phyloP scores from a whole-genome alignment of 140 eudicot genomes.

The Stevia rebaudiana region DNA sequence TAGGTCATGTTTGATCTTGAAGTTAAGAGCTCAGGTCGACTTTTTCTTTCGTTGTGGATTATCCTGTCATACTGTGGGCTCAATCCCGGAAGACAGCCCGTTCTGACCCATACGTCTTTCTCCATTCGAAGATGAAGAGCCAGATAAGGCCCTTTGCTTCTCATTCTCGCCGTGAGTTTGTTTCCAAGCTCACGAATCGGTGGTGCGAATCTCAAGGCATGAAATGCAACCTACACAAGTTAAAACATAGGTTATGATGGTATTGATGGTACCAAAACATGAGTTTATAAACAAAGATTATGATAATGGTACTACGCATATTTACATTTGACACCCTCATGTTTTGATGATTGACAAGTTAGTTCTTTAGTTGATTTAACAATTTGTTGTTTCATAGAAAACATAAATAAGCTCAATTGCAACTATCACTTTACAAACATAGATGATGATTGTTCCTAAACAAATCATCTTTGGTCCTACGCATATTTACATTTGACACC shows the following conservation, averaged over 20 bases:
- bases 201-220: constrained; percentile 83
- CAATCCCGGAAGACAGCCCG: constrained; percentile 98
- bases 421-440: no score
- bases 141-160: constrained; percentile 87
- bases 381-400: no score
- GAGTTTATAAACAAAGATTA: no score
- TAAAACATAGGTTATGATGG: background rate
- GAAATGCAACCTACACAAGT: constrained; percentile 77
- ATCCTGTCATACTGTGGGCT: constrained; percentile 57
- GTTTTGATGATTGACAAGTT: no score
- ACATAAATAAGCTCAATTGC: no score
- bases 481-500: background rate
- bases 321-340: no score
- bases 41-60: constrained; percentile 61
- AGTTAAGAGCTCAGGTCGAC: constrained; percentile 76
- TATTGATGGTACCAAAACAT: no score
- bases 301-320: no score
- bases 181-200: constrained; percentile 70
- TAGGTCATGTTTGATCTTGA: constrained; percentile 87
- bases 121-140: constrained; percentile 97
- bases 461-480: background rate
- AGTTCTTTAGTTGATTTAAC: no score
- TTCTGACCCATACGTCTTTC: constrained; percentile 96
- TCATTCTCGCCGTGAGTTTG: constrained; percentile 72
- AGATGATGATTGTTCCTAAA: background rate